Base-by-base conservation (phyloP, 257 asterid species). In the Nicotiana attenuata region DNA sequence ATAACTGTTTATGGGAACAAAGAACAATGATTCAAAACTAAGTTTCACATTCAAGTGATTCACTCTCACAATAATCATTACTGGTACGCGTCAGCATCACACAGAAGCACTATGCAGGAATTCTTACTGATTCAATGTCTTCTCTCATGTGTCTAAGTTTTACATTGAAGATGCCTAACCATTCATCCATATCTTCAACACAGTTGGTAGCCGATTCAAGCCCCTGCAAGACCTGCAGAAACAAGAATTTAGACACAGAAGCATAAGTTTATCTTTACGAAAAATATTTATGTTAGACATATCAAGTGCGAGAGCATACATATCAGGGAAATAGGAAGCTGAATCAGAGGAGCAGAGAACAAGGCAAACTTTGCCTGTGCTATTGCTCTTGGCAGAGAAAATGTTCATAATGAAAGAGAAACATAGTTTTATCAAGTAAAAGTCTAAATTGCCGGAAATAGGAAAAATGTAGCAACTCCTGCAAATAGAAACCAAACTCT, bases 111-210 rank as follows among this genome's bases (percentile, higher is more conserved):
- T 8, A 64, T 81, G 61, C 28, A 81, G 65, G 85, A 83, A 83
- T 84, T 69, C 86, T 77, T 88, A 96, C 99, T 88, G 98, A 93
- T 87, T 96, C 98, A 66, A 96, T 96, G 87, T 96, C 99, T 91
- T 96, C 98, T 88, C 99, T 93, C 99, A 96, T 96, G 90, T 96
- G 99, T 86, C 98, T 91, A 82, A 96, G 92, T 89, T 96, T 96
- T 47, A 96, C 89, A 86, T 96, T 96, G 81, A 96, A 96, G 83
- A 96, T 96, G 87, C 97, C 83, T 86, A 96, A 84, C 99, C 99
- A 96, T 86, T 96, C 97, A 90, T 96, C 99, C 98, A 96, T 90
- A 86, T 96, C 99, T 81, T 96, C 99, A 67, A 94, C 98, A 86
- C 97, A 91, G 86, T 87, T 94, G 73, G 88, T 83, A 57, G 98